These are phyloP conservation scores for Xylaria sp. DNA, from an alignment of 2,329 filamentous ascomycete genomes.

Conservation along the genomic window DNA sequence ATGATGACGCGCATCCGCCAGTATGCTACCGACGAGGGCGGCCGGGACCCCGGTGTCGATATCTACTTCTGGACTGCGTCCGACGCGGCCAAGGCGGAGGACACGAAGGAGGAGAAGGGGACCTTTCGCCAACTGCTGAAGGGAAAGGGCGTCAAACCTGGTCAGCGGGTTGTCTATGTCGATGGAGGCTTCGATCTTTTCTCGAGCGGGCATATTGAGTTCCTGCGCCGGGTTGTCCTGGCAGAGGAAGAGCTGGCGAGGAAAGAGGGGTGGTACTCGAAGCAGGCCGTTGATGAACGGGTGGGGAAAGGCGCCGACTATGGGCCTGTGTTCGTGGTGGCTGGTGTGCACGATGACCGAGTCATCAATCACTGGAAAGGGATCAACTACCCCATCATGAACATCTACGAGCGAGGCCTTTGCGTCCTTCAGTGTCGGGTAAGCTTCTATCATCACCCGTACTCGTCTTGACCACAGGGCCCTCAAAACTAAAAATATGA, in stretches of 20 bases:
- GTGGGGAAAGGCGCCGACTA: slow-evolving; percentile 77
- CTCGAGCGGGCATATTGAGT: slow-evolving; percentile 96
- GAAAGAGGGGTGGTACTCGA: slow-evolving; percentile 77
- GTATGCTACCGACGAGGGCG: slow-evolving; percentile 89
- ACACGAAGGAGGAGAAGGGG: slow-evolving; percentile 68
- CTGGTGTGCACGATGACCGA: slow-evolving; percentile 91
- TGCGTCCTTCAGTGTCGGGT: slow-evolving; percentile 96
- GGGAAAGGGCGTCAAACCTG: slow-evolving; percentile 76
- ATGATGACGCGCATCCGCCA: slow-evolving; percentile 82
- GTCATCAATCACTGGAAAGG: slow-evolving; percentile 98
- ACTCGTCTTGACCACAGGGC: not conserved
- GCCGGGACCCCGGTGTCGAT: slow-evolving; percentile 78
- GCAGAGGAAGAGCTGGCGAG: slow-evolving; percentile 76
- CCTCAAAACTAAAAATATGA: slow-evolving; percentile 28
- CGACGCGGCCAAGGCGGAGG: slow-evolving; percentile 57
- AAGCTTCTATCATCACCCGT: slow-evolving; percentile 46
- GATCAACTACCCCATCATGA: slow-evolving; percentile 99
- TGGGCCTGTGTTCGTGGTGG: slow-evolving; percentile 85
- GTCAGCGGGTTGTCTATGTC: slow-evolving; percentile 90
- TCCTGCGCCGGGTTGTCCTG: slow-evolving; percentile 79
- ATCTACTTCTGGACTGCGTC: slow-evolving; percentile 85
- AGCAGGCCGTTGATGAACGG: slow-evolving; percentile 71
- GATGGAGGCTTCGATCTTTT: slow-evolving; percentile 98
- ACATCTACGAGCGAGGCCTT: slow-evolving; percentile 94
- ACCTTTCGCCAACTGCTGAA: slow-evolving; percentile 74